Evolutionary conservation across 306 rosid species (phyloP), one percentile per base, ranked within the genome.

Genomic region (Arachis hypogaea): DNA sequence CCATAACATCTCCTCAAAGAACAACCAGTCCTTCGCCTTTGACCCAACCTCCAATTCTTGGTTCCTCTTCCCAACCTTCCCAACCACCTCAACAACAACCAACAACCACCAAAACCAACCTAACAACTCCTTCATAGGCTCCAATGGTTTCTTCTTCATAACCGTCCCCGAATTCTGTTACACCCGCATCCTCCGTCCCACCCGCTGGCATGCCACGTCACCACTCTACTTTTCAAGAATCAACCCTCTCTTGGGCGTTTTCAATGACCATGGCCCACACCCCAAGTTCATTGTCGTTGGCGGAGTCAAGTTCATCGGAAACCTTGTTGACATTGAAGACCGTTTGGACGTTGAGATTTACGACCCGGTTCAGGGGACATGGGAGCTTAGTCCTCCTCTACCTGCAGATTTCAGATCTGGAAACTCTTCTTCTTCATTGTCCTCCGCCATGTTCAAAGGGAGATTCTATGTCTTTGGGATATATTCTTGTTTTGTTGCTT

Each of bases 161-260:
- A 88, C 92, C 3, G 90, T 90, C 0, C 97, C 97, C 2, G 36
- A 45, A 1, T 90, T 93, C 78, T 61, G 79, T 68, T 90, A 71
- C 82, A 67, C 96, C 22, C 87, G 69, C 0, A 73, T 86, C 59
- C 83, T 90, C 46, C 74, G 79, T 3, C 87, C 85, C 16, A 7
- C 11, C 0, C 2, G 38, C 38, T 88, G 87, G 93, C 77, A 14
- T 7, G 9, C 72, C 71, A 83, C 97, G 7, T 77, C 92, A 0
- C 85, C 96, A n/a, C 85, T 90, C 18, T 82, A 83, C 29, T 90
- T 86, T 69, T 86, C 98, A 3, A 85, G 97, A 1, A 79, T 80
- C 16, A 90, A 93, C 80, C 97, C 97, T 40, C 97, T 93, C 4
- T 14, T 93, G n/a, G 93, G 86, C 30, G 96, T 88, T 47, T 88